These are phyloP conservation scores for Tolypocladium album DNA, from an alignment of 2,329 filamentous ascomycete species.

Conservation along the genomic window DNA sequence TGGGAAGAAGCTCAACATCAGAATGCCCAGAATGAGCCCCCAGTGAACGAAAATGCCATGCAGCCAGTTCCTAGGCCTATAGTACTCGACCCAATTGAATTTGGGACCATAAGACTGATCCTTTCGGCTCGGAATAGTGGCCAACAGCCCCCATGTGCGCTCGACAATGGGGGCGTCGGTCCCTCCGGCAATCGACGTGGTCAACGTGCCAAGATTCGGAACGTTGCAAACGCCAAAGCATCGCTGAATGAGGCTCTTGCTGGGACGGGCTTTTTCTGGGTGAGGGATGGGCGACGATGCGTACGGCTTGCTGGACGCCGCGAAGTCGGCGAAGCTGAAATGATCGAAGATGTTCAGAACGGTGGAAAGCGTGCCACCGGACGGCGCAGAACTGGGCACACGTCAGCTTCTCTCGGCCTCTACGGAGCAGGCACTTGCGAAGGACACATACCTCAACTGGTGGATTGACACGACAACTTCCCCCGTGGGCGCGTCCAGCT, in stretches of 20 bases:
- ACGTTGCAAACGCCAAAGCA: conserved; percentile 39
- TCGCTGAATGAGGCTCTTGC: conserved; percentile 25
- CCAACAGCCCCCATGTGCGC: conserved; percentile 51
- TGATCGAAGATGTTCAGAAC: conserved; percentile 47
- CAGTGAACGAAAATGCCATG: conserved; percentile 40
- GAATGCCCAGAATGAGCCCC: conserved; percentile 27
- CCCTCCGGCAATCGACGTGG: conserved; percentile 36
- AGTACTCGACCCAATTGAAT: conserved; percentile 48
- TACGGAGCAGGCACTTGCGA: not conserved
- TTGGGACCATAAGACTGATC: conserved; percentile 47
- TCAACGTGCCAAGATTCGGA: conserved; percentile 43
- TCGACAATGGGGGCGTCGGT: conserved; percentile 47
- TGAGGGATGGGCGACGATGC: conserved; percentile 46
- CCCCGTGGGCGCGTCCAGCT: conserved; percentile 35
- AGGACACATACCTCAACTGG: conserved; percentile 23
- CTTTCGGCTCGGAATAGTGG: conserved; percentile 30
- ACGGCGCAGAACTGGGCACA: conserved; percentile 27
- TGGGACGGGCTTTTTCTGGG: conserved; percentile 17
- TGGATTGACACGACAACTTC: conserved; percentile 44
- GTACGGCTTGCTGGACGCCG: conserved; percentile 36
- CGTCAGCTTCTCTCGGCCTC: not conserved
- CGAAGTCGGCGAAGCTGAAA: conserved; percentile 37
- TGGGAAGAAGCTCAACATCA: conserved; percentile 33
- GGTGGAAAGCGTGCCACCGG: conserved; percentile 60
- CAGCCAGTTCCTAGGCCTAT: conserved; percentile 37